Evolutionary conservation across 768 basidiomycete species (phyloP), one percentile per base, ranked within the genome.

Genomic region (Mycena metata): DNA sequence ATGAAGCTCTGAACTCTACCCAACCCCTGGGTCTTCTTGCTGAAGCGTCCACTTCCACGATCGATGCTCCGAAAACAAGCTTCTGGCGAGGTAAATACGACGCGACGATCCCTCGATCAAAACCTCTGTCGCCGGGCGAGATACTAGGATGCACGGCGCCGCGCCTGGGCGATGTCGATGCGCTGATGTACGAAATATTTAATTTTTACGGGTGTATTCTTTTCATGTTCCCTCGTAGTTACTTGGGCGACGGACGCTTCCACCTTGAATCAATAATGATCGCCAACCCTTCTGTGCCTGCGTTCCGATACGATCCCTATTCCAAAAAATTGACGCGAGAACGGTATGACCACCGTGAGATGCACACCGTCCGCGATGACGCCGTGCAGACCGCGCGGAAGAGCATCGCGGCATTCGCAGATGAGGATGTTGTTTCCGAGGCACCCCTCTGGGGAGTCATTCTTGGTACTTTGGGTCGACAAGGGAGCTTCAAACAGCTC

Each of bases 211-310:
- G 59, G 30, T 39, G 21, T 52, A 30, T 49, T 45, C 47, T 68
- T 63, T 57, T 59, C 16, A 67, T 64, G 36, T 71, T 55, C 67
- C 45, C 42, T 21, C 61, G 54, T 66, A 98, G 96, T 74, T 99
- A 99, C 78, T 88, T 99, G 30, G 98, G 98, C 19, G 98, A 99
- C 74, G 98, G 98, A 23, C 92, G 98, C 12, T 99, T 99, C 83
- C 98, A 99, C 77, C 87, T 99, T 19, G 98, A 99, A 79, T 94
- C 95, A 16, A 96, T 98, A 77, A 99, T 99, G 98, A 98, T 99
- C 66, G 96, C 96, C n/a, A 99, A 99, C 78, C 98, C 98, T 0
- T 79, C 87, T 35, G 86, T 99, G 19, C 96, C 98, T 13, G 96
- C 98, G 0, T 99, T 98, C 82, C 90, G 98, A 23, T 99, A 99